phyloP scores from a whole-genome alignment of 352 stramenopile genomes.

The Phytophthora melonis region DNA sequence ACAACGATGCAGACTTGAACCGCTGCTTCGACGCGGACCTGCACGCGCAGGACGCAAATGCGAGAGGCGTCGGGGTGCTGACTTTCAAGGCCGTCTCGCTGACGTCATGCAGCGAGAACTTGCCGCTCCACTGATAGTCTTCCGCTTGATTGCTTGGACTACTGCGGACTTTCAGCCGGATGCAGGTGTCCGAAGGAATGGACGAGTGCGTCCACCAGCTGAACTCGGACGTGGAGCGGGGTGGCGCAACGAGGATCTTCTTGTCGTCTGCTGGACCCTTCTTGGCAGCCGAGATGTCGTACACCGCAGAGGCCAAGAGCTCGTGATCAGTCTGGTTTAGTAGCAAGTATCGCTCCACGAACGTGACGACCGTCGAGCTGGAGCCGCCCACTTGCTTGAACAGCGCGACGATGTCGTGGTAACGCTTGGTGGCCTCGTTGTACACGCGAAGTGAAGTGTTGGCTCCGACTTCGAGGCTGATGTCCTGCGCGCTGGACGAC shows the following conservation, averaged over 20 bases:
- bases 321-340: conserved; percentile 75
- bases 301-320: conserved; percentile 58
- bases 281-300: conserved; percentile 45
- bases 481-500: conserved; percentile 64
- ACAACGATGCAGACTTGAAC: conserved; percentile 83
- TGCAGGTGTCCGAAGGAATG: conserved; percentile 65
- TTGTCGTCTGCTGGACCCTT: conserved; percentile 32
- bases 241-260: conserved; percentile 36
- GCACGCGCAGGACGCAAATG: conserved; percentile 81
- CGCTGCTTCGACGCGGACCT: conserved; percentile 78
- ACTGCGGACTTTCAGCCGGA: conserved; percentile 72
- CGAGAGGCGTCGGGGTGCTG: conserved; percentile 81
- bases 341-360: conserved; percentile 85
- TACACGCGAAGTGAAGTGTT: conserved; percentile 80
- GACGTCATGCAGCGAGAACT: conserved; percentile 85
- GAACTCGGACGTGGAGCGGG: conserved; percentile 66
- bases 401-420: conserved; percentile 81
- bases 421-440: conserved; percentile 74
- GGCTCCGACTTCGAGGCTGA: conserved; percentile 66
- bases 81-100: conserved; percentile 88
- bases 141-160: neutral
- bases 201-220: conserved; percentile 66
- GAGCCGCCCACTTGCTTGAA: conserved; percentile 72
- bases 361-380: conserved; percentile 76
- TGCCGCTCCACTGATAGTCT: conserved; percentile 81